phyloP scores from a whole-genome alignment of 495 filamentous ascomycete species.

The Mytilinidion resinicola region DNA sequence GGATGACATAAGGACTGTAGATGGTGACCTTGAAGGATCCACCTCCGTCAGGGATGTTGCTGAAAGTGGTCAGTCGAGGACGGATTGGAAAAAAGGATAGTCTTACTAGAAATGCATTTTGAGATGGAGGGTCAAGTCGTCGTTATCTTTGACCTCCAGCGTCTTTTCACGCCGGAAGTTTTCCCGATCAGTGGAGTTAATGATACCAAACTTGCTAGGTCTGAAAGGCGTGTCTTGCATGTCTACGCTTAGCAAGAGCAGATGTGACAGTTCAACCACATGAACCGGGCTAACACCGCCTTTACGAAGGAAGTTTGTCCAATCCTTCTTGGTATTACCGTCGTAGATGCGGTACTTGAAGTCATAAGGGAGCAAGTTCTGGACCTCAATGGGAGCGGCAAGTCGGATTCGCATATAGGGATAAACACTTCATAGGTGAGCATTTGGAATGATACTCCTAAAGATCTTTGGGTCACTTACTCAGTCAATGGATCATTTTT shows the following conservation, averaged over 20 bases:
- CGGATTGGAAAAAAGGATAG: not conserved
- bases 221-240: slow-evolving; percentile 95
- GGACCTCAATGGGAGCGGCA: slow-evolving; percentile 84
- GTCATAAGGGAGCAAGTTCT: slow-evolving; percentile 92
- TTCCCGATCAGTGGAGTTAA: slow-evolving; percentile 83
- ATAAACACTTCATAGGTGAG: slow-evolving; percentile 57
- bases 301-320: slow-evolving; percentile 95
- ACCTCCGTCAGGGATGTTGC: slow-evolving; percentile 82
- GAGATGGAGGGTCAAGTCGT: slow-evolving; percentile 69
- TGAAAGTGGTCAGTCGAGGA: slow-evolving; percentile 7
- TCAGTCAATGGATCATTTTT: slow-evolving; percentile 71
- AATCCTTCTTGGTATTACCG: slow-evolving; percentile 94
- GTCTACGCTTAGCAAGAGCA: slow-evolving; percentile 84
- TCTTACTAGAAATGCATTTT: slow-evolving; percentile 76
- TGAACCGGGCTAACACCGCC: slow-evolving; percentile 95
- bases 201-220: slow-evolving; percentile 90
- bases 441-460: not conserved
- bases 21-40: slow-evolving; percentile 94
- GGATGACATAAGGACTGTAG: slow-evolving; percentile 84
- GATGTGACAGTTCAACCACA: slow-evolving; percentile 90
- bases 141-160: slow-evolving; percentile 74
- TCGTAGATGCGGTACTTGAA: slow-evolving; percentile 99
- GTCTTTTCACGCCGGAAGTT: slow-evolving; percentile 78
- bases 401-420: slow-evolving; percentile 91
- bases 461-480: slow-evolving; percentile 32